Percentiles rank a stretch among this genome's conserved stretches.
Conservation (phyloP, 2,329 filamentous ascomycete genomes). For the Stachybotrys chartarum region DNA sequence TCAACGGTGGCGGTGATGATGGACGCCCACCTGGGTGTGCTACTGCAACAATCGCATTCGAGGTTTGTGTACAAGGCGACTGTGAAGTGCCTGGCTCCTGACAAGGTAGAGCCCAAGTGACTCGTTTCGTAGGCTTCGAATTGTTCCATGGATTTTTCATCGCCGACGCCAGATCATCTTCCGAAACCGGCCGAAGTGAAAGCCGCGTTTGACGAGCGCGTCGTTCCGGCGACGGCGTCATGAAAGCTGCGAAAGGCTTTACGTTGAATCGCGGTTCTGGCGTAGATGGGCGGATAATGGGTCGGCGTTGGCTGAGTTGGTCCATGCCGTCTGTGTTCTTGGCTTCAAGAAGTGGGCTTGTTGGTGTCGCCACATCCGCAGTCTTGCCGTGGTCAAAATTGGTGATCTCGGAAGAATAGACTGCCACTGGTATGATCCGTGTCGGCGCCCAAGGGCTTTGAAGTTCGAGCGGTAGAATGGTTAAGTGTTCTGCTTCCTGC, state of each 20-base stretch:
- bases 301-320: too few relatives aligned
- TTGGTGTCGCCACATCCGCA: background rate
- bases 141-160: conserved; percentile 25
- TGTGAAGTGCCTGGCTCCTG: conserved; percentile 9
- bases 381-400: background rate
- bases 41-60: background rate
- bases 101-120: conserved; percentile 29
- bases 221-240: conserved; percentile 40
- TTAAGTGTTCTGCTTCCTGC: background rate
- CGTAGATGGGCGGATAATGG: conserved; percentile 21
- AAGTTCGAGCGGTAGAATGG: conserved; percentile 11
- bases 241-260: conserved; percentile 46
- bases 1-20: conserved; percentile 37
- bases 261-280: conserved; percentile 41
- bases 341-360: background rate
- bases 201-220: conserved; percentile 8
- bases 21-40: conserved; percentile 13
- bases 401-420: background rate
- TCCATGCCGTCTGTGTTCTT: background rate
- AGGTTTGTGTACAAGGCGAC: conserved; percentile 1
- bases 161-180: conserved; percentile 25
- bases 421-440: background rate
- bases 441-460: conserved; percentile 16
- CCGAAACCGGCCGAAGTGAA: conserved; percentile 21
- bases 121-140: conserved; percentile 18